Conservation (phyloP, 2,329 filamentous ascomycete genomes). For the Alternaria solani region DNA sequence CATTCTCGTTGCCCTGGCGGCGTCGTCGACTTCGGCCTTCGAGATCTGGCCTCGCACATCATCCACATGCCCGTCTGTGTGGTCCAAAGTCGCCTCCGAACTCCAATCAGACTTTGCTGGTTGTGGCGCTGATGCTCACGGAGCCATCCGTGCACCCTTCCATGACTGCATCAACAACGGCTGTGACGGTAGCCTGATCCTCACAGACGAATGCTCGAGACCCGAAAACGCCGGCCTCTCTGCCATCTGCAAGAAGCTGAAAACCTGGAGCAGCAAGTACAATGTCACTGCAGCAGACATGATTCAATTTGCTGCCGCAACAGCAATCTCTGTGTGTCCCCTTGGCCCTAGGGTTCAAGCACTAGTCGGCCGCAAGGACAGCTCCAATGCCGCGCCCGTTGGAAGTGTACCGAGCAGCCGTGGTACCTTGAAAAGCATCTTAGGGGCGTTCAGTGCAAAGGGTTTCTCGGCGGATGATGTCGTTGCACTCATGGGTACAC, state of each 20-base stretch:
- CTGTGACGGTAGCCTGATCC: slow-evolving; percentile 38
- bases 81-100: slow-evolving; percentile 27
- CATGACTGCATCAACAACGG: slow-evolving; percentile 42
- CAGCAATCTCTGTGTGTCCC: slow-evolving; percentile 34
- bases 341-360: slow-evolving; percentile 31
- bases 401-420: slow-evolving; percentile 23
- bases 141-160: slow-evolving; percentile 34
- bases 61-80: slow-evolving; percentile 28
- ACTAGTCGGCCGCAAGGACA: slow-evolving; percentile 34
- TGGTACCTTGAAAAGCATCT: slow-evolving; percentile 27
- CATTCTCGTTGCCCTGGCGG: neutral
- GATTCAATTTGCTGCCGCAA: slow-evolving; percentile 38
- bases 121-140: slow-evolving; percentile 32
- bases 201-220: slow-evolving; percentile 39
- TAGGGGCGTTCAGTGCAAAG: slow-evolving; percentile 35
- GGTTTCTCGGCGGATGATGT: slow-evolving; percentile 41
- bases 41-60: slow-evolving; percentile 17
- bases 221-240: slow-evolving; percentile 55
- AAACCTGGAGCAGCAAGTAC: slow-evolving; percentile 51
- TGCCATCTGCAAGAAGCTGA: slow-evolving; percentile 51
- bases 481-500: slow-evolving; percentile 46
- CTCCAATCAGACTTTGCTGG: slow-evolving; percentile 25
- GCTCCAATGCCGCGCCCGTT: slow-evolving; percentile 19
- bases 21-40: neutral
- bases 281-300: slow-evolving; percentile 40